A percentile compares a stretch with the other conserved stretches of the same genome.
phyloP scores from a whole-genome alignment of 179 eudicot species.

The Nepenthes alata region DNA sequence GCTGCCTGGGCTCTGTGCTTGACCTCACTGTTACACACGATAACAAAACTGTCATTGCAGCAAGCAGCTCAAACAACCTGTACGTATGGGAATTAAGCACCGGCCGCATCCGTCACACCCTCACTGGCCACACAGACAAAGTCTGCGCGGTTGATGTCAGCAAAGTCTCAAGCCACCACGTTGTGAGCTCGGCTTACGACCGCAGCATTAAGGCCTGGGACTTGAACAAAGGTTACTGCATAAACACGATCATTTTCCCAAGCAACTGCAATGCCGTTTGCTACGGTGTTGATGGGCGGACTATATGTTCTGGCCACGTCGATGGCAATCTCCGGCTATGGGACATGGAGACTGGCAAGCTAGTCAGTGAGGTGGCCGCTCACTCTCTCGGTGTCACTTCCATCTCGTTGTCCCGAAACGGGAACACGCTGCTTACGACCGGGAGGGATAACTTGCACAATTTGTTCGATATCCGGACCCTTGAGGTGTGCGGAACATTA shows the following conservation, averaged over 20 bases:
- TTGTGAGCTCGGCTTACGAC: slow-evolving; percentile 80
- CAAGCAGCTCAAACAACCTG: slow-evolving; percentile 72
- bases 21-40: slow-evolving; percentile 76
- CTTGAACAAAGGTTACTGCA: slow-evolving; percentile 72
- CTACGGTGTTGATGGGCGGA: slow-evolving; percentile 67
- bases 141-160: slow-evolving; percentile 91
- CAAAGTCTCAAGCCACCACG: slow-evolving; percentile 58
- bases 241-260: slow-evolving; percentile 60
- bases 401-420: slow-evolving; percentile 60
- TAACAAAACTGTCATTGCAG: slow-evolving; percentile 66
- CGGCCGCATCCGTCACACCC: slow-evolving; percentile 71
- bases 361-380: slow-evolving; percentile 71
- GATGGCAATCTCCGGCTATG: slow-evolving; percentile 85
- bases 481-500: slow-evolving; percentile 72
- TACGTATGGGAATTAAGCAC: slow-evolving; percentile 72
- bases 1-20: slow-evolving; percentile 76
- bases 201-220: slow-evolving; percentile 93
- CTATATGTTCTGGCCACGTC: slow-evolving; percentile 82
- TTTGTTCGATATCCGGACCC: slow-evolving; percentile 65
- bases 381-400: slow-evolving; percentile 81
- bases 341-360: slow-evolving; percentile 81
- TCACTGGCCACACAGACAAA: slow-evolving; percentile 85
- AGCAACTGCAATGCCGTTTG: slow-evolving; percentile 83
- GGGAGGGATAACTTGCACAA: slow-evolving; percentile 92
- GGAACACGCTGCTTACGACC: slow-evolving; percentile 64